Conservation (phyloP, 371 early-diverging fungal species). For the Mortierella sp. region DNA sequence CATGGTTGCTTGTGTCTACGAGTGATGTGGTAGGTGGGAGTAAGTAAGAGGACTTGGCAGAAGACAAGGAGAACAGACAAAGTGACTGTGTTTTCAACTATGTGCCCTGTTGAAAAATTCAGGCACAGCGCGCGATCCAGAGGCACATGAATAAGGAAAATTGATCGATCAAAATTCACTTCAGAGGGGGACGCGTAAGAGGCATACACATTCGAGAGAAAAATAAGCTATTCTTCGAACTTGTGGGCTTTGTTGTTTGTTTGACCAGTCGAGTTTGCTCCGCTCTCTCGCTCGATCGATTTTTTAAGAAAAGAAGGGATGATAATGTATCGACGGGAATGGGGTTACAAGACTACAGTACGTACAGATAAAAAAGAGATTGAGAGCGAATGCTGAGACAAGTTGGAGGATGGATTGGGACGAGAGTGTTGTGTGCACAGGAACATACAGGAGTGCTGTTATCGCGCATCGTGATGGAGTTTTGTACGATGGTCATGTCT, state of each 20-base stretch:
- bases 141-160: background rate
- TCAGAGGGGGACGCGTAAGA: background rate
- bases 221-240: background rate
- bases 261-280: background rate
- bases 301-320: background rate
- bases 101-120: background rate
- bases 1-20: slow-evolving; percentile 12
- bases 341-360: background rate
- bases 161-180: background rate
- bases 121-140: slow-evolving; percentile 6
- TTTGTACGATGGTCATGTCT: too few species aligned
- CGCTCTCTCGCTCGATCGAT: background rate
- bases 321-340: background rate
- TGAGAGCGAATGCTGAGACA: too few species aligned
- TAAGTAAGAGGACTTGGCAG: too few species aligned
- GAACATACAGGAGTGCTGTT: too few species aligned
- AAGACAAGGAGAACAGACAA: too few species aligned
- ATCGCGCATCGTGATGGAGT: too few species aligned
- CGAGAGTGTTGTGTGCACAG: too few species aligned
- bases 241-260: background rate
- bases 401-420: too few species aligned
- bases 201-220: background rate
- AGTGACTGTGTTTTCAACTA: background rate
- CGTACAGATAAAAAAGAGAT: too few species aligned
- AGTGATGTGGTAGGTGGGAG: background rate